Evolutionary conservation across 768 basidiomycete genomes (phyloP), one percentile per base, ranked within the genome.

Genomic region (Cantharellus cinnabarinus): DNA sequence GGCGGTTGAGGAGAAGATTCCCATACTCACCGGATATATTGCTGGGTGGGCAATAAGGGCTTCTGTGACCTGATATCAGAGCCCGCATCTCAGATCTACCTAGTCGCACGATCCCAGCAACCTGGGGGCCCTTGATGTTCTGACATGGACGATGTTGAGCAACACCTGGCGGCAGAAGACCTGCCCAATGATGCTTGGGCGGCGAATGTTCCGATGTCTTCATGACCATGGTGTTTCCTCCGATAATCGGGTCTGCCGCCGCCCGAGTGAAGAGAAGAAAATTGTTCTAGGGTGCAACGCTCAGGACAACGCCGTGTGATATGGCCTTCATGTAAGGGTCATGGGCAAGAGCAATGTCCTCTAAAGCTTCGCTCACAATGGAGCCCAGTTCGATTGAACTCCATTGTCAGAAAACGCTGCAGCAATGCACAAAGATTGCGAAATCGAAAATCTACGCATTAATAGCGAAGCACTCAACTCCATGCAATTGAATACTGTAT

Each of bases 211-310:
- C 67, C 34, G 66, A 68, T 4, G 71, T 69, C 65, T 70, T 70
- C 50, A 71, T 55, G 10, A 71, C 58, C 51, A 69, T 67, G 3
- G 69, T 67, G 64, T 74, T 74, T 0, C 73, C 73, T 29, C 68
- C 70, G 58, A 70, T 68, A 40, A 74, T 63, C 15, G 73, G 70
- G 58, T 70, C 67, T 1, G 69, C 61, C 51, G 66, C 64, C 0
- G 67, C 61, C 29, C 70, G 63, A 42, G 67, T 62, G 4, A 63
- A 61, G 34, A 70, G 65, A 3, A 62, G 65, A 48, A 64, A 58
- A 4, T 63, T 64, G 3, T 64, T 61, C 62, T 61, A 63, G 38
- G 62, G 60, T 1, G 59, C 60, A 34, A 60, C 54, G 14, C 61
- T 62, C 41, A 65, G 59, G 2, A 64, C 63, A 51, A 65, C 62